Evolutionary conservation across 768 basidiomycete species (phyloP).

Genomic region (Omphalotus guepiniiformis): DNA sequence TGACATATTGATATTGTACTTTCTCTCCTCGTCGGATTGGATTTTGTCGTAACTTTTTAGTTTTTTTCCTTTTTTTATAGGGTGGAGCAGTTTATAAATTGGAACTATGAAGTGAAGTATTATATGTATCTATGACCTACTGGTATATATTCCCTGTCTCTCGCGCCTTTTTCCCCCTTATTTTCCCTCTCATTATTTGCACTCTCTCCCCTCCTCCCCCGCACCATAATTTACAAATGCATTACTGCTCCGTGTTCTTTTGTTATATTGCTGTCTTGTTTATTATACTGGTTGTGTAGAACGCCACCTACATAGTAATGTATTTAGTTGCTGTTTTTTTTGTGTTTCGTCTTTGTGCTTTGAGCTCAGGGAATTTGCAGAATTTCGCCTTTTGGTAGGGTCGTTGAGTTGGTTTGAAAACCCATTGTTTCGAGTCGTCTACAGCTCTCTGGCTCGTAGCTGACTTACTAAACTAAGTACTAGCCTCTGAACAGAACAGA

Average conservation of each 20-base stretch:
- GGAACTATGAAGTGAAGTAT: neutral
- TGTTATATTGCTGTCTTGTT: neutral
- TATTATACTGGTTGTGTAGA: constrained; percentile 4
- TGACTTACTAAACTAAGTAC: no score
- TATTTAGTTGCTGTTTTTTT: constrained; percentile 19
- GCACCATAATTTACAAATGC: no score
- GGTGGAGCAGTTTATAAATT: neutral
- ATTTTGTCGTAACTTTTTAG: neutral
- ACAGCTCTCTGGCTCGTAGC: no score
- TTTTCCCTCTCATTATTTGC: neutral
- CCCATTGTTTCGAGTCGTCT: no score
- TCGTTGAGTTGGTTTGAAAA: no score
- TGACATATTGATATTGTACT: neutral
- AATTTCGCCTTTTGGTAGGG: no score
- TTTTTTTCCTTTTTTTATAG: neutral
- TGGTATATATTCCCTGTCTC: neutral
- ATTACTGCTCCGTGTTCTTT: no score
- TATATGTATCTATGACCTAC: neutral
- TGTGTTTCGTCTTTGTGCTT: neutral
- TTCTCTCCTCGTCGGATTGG: neutral
- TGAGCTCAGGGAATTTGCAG: neutral
- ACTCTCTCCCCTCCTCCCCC: neutral
- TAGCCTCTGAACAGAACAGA: no score
- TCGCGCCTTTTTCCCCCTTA: neutral
- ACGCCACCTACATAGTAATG: neutral